These are phyloP conservation scores for Ustilago bromivora DNA, from an alignment of 1,284 basidiomycete genomes.

Conservation along the genomic window DNA sequence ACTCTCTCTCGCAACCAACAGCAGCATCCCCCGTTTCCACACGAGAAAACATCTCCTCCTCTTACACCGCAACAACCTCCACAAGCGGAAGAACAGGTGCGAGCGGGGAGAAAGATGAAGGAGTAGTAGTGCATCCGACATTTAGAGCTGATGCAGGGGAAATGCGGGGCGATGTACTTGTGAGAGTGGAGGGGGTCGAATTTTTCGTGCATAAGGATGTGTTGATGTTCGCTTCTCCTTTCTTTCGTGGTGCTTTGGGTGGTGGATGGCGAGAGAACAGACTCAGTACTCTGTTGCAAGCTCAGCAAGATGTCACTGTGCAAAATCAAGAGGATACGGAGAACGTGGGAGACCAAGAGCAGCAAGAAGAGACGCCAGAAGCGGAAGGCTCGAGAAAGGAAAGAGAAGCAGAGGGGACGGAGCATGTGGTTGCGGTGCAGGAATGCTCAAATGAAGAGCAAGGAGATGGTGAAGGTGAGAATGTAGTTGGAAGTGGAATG, in stretches of 20 bases:
- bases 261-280: slow-evolving; percentile 53
- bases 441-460: neutral
- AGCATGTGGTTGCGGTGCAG: neutral
- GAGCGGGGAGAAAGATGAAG: neutral
- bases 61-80: slow-evolving; percentile 13
- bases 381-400: no score
- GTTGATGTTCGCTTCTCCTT: slow-evolving; percentile 51
- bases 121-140: slow-evolving; percentile 36
- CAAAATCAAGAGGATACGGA: neutral
- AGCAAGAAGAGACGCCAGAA: neutral
- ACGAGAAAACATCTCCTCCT: slow-evolving; percentile 32
- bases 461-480: neutral
- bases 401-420: no score
- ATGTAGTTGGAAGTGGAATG: neutral
- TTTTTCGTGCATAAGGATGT: slow-evolving; percentile 58
- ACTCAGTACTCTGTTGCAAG: slow-evolving; percentile 9
- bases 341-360: neutral
- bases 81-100: neutral
- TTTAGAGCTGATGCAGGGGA: slow-evolving; percentile 42
- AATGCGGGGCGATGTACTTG: slow-evolving; percentile 49
- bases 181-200: slow-evolving; percentile 44
- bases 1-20: slow-evolving; percentile 24
- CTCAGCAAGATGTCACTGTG: neutral
- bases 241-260: slow-evolving; percentile 47
- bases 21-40: slow-evolving; percentile 30